phyloP scores from a whole-genome alignment of 129 eudicot species.

The Glebionis coronaria region DNA sequence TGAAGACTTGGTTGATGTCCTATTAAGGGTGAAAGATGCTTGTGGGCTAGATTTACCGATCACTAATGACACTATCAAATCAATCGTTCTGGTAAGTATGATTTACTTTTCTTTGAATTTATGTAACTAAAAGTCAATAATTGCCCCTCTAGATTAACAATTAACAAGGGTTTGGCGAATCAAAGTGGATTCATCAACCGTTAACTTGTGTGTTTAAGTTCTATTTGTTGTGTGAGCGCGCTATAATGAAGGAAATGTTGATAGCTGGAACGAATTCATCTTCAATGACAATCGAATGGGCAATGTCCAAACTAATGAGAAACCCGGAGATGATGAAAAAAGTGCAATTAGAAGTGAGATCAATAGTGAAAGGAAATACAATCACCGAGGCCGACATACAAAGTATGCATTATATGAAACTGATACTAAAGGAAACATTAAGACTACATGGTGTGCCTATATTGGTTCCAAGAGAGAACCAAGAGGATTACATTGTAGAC shows the following conservation, averaged over 20 bases:
- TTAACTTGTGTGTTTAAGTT: no score
- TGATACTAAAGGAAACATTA: slow-evolving; percentile 39
- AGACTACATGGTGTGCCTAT: slow-evolving; percentile 49
- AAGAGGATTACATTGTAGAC: slow-evolving; percentile 16
- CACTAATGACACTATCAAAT: slow-evolving; percentile 40
- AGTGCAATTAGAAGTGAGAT: slow-evolving; percentile 45
- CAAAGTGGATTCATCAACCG: no score
- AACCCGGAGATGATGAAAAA: slow-evolving; percentile 33
- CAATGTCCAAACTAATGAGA: slow-evolving; percentile 38
- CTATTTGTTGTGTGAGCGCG: no score
- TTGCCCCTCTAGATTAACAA: no score
- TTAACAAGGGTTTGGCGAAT: no score
- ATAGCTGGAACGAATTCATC: slow-evolving; percentile 38
- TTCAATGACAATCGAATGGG: slow-evolving; percentile 38
- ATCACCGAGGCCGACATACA: slow-evolving; percentile 29
- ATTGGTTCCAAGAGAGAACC: slow-evolving; percentile 36
- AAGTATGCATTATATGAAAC: slow-evolving; percentile 23
- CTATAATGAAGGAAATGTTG: slow-evolving; percentile 44
- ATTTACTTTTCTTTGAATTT: background rate
- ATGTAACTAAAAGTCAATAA: no score
- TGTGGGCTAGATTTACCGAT: slow-evolving; percentile 28
- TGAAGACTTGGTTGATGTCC: slow-evolving; percentile 49
- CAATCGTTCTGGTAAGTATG: slow-evolving; percentile 36
- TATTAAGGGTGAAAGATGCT: slow-evolving; percentile 33
- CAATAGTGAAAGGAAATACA: slow-evolving; percentile 5